These are phyloP conservation scores for Pichia rugopelliculosa DNA, from an alignment of 805 yeast genomes.

Conservation along the genomic window DNA sequence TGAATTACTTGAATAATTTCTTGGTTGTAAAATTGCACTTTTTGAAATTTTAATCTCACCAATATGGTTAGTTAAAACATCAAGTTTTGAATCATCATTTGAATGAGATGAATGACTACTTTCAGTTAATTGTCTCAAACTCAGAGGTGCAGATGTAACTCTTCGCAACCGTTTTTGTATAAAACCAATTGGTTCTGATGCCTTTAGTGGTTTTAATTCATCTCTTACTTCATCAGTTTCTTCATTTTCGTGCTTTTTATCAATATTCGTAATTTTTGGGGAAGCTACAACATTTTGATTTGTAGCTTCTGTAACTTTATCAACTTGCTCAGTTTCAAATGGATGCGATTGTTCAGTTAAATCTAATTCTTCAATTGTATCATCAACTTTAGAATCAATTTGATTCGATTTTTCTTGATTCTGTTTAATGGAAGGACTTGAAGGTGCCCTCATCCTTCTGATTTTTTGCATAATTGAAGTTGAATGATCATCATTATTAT, in stretches of 20 bases:
- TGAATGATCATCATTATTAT: constrained; percentile 3
- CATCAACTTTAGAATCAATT: not conserved
- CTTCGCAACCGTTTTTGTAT: constrained; percentile 48
- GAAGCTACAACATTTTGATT: not conserved
- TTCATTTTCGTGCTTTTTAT: not conserved
- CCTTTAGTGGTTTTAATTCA: constrained; percentile 12
- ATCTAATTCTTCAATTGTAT: constrained; percentile 21
- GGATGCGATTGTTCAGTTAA: constrained; percentile 14
- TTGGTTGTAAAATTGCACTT: constrained; percentile 39
- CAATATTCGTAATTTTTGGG: not conserved
- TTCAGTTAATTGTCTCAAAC: constrained; percentile 32
- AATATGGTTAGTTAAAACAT: constrained; percentile 27
- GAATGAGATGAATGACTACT: not conserved
- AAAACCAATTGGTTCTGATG: constrained; percentile 8
- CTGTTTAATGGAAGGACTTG: constrained; percentile 21
- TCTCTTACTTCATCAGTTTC: constrained; percentile 11
- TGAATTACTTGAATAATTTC: constrained; percentile 69
- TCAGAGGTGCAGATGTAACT: constrained; percentile 82
- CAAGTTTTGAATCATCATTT: constrained; percentile 1
- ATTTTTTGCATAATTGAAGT: constrained; percentile 27
- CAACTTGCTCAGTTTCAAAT: not conserved
- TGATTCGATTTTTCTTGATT: constrained; percentile 2
- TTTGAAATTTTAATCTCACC: constrained; percentile 28
- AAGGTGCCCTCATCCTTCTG: constrained; percentile 29
- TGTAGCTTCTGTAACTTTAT: not conserved